These are phyloP conservation scores for Pisolithus microcarpus DNA, from an alignment of 768 basidiomycete species.

Conservation along the genomic window DNA sequence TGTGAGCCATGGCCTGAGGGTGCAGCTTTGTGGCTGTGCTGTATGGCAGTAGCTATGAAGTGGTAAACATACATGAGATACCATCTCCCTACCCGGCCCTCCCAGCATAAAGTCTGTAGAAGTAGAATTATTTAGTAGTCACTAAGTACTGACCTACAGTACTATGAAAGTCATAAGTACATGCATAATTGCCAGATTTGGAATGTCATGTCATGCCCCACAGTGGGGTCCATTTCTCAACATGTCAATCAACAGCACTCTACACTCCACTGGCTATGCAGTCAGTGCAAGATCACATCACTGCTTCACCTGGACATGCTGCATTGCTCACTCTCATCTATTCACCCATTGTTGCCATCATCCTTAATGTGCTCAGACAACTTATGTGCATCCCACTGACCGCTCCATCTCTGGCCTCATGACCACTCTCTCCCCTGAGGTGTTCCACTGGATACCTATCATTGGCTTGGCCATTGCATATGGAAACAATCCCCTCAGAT, in stretches of 20 bases:
- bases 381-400: conserved; percentile 42
- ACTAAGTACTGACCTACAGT: too few relatives aligned
- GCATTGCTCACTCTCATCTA: conserved; percentile 47
- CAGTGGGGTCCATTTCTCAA: too few relatives aligned
- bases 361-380: conserved; percentile 74
- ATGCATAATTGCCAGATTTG: too few relatives aligned
- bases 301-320: conserved; percentile 19
- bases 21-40: too few relatives aligned
- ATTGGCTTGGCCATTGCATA: conserved; percentile 86
- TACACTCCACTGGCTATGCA: conserved; percentile 20
- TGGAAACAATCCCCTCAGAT: conserved; percentile 87
- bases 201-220: too few relatives aligned
- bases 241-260: conserved; percentile 22
- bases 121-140: too few relatives aligned
- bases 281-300: conserved; percentile 14
- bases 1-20: too few relatives aligned
- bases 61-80: too few relatives aligned
- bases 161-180: too few relatives aligned
- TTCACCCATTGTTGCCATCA: conserved; percentile 57
- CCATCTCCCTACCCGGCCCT: too few relatives aligned
- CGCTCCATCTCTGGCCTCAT: conserved; percentile 42
- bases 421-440: conserved; percentile 72
- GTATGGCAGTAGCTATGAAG: too few relatives aligned
- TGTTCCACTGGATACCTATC: conserved; percentile 89
- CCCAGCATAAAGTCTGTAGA: too few relatives aligned